Percentiles rank a stretch among this genome's conserved stretches.
phyloP scores from a whole-genome alignment of 257 asterid species.

The Schizonepeta tenuifolia region DNA sequence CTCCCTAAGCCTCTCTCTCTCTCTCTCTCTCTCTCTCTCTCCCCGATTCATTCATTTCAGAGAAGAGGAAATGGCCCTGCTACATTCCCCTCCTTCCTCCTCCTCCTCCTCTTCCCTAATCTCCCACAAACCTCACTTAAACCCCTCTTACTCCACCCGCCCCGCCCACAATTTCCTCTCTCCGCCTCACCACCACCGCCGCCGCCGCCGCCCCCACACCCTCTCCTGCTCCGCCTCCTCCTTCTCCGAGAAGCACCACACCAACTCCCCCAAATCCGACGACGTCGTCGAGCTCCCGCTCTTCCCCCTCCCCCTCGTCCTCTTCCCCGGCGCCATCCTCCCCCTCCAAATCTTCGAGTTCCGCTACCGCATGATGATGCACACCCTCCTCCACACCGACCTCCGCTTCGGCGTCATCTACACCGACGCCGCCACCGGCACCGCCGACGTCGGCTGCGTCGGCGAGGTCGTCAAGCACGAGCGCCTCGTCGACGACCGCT shows the following conservation, averaged over 20 bases:
- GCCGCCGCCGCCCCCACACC: constrained; percentile 46
- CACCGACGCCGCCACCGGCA: constrained; percentile 81
- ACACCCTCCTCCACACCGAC: constrained; percentile 93
- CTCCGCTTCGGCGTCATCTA: constrained; percentile 96
- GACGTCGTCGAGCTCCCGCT: constrained; percentile 92
- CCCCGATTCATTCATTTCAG: neutral
- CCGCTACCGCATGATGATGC: constrained; percentile 98
- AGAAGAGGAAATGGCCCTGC: constrained; percentile 69
- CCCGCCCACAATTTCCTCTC: constrained; percentile 34
- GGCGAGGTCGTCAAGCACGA: constrained; percentile 94
- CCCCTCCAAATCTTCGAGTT: constrained; percentile 96
- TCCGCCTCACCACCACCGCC: constrained; percentile 43
- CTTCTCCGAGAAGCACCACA: constrained; percentile 78
- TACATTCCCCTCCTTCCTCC: constrained; percentile 68
- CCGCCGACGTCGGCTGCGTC: constrained; percentile 94
- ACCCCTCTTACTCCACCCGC: constrained; percentile 33
- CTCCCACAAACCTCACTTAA: constrained; percentile 55
- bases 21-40: neutral
- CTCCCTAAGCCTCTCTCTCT: neutral
- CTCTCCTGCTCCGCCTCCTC: constrained; percentile 87
- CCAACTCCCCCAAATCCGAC: constrained; percentile 62
- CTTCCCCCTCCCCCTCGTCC: constrained; percentile 91
- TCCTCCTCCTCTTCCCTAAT: constrained; percentile 49
- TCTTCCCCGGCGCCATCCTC: constrained; percentile 91
- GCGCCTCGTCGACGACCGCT: constrained; percentile 89